These are phyloP conservation scores for Tylopilus orsonianus DNA, from an alignment of 1,284 basidiomycete species.

Conservation along the genomic window DNA sequence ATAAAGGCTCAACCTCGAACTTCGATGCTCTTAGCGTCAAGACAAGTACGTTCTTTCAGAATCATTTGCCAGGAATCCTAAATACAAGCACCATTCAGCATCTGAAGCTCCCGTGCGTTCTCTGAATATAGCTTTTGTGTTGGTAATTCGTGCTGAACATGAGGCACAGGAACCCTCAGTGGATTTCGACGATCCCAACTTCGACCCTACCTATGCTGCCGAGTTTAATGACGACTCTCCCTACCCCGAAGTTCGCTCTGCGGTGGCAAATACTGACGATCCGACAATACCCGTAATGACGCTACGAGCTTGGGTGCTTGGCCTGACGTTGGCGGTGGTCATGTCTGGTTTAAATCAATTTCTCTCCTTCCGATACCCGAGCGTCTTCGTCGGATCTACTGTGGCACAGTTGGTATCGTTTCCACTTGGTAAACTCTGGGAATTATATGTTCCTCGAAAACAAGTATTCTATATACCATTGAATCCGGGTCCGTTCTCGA, in stretches of 20 bases:
- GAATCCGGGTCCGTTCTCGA: slow-evolving; percentile 75
- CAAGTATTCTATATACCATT: slow-evolving; percentile 49
- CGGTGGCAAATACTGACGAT: slow-evolving; percentile 74
- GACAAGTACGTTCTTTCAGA: slow-evolving; percentile 8
- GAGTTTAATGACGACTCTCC: slow-evolving; percentile 64
- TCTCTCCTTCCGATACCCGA: slow-evolving; percentile 51
- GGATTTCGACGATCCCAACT: slow-evolving; percentile 43
- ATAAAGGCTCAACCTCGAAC: slow-evolving; percentile 13
- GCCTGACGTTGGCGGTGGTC: slow-evolving; percentile 47
- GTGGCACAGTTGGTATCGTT: slow-evolving; percentile 55
- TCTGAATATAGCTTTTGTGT: background rate
- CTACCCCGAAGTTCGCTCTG: slow-evolving; percentile 77
- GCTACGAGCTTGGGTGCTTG: slow-evolving; percentile 63
- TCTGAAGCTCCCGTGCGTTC: slow-evolving; percentile 10
- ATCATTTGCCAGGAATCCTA: background rate
- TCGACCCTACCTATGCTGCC: no score
- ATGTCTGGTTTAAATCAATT: slow-evolving; percentile 56
- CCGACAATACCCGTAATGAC: slow-evolving; percentile 58
- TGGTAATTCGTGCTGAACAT: background rate
- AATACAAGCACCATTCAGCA: background rate
- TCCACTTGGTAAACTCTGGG: slow-evolving; percentile 52
- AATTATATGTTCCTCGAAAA: slow-evolving; percentile 46
- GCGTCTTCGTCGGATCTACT: slow-evolving; percentile 43
- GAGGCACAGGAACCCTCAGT: slow-evolving; percentile 1
- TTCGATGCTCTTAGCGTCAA: slow-evolving; percentile 6